Percentiles rank a stretch among this genome's conserved stretches.
phyloP scores from a whole-genome alignment of 768 basidiomycete species.

The Lactarius indigo region DNA sequence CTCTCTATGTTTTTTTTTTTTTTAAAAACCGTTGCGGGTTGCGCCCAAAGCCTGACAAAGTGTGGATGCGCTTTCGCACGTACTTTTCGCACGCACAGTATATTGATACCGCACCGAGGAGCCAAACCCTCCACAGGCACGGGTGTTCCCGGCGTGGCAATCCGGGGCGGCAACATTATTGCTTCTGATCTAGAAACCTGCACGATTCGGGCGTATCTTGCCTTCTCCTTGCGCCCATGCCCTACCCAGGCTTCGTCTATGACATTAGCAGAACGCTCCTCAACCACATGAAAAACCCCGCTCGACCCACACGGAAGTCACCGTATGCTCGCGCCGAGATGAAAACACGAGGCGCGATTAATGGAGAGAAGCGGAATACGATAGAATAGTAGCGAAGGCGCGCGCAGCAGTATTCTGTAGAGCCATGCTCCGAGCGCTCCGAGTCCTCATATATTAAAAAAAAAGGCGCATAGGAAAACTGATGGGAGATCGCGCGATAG shows the following conservation, averaged over 20 bases:
- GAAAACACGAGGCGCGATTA: slow-evolving; percentile 2
- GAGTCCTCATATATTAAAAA: slow-evolving; percentile 9
- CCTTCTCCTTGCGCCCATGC: neutral
- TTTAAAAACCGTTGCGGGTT: neutral
- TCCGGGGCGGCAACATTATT: neutral
- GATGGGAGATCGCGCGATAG: neutral
- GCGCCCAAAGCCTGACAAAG: neutral
- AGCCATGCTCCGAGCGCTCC: slow-evolving; percentile 1
- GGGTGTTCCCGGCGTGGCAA: neutral
- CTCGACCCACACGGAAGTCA: neutral
- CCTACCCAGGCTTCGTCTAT: neutral
- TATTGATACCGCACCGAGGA: neutral
- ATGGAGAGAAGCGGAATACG: neutral
- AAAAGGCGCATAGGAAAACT: neutral
- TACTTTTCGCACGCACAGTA: no score
- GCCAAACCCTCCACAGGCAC: neutral
- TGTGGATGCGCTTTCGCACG: neutral
- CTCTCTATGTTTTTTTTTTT: neutral
- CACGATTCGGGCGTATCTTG: neutral
- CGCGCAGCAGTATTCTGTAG: neutral
- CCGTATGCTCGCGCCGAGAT: neutral
- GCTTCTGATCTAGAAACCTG: neutral
- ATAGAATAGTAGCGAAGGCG: slow-evolving; percentile 8
- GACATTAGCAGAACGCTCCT: neutral
- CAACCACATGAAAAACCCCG: neutral